These are phyloP conservation scores for Skeletonema menzelii DNA, from an alignment of 108 stramenopile species.

Conservation along the genomic window DNA sequence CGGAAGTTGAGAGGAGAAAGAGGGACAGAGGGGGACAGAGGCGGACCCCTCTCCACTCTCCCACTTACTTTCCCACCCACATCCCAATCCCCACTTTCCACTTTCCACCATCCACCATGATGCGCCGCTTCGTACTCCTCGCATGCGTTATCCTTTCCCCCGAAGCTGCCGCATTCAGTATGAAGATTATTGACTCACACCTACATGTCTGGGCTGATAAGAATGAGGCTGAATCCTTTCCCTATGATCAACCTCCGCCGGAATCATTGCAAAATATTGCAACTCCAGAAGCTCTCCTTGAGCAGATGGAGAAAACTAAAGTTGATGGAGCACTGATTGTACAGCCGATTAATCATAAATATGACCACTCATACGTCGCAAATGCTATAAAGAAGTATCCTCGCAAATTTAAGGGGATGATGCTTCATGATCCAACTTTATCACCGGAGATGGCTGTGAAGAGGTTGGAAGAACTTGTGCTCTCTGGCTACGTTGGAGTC, in stretches of 20 bases:
- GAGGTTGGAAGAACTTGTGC: slow-evolving; percentile 62
- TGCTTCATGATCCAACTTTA: slow-evolving; percentile 74
- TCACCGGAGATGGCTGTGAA: slow-evolving; percentile 61
- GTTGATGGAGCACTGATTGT: slow-evolving; percentile 87
- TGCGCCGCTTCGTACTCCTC: not conserved
- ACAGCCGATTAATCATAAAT: slow-evolving; percentile 91
- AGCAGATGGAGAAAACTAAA: slow-evolving; percentile 70
- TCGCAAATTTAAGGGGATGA: slow-evolving; percentile 82
- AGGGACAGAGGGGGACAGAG: too few species aligned
- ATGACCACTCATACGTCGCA: slow-evolving; percentile 83
- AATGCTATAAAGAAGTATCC: slow-evolving; percentile 68
- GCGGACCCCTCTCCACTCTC: too few species aligned
- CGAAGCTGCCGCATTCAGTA: not conserved
- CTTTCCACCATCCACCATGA: too few species aligned
- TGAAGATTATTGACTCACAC: slow-evolving; percentile 72
- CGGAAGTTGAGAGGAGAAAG: too few species aligned
- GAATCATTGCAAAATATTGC: slow-evolving; percentile 53
- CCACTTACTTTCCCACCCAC: too few species aligned
- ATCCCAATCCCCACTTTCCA: too few species aligned
- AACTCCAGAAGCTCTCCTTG: slow-evolving; percentile 50
- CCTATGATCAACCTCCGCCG: slow-evolving; percentile 73
- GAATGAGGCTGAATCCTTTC: slow-evolving; percentile 55
- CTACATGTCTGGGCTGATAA: slow-evolving; percentile 83
- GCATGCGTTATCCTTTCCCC: not conserved
- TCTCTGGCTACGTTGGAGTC: slow-evolving; percentile 83